These are phyloP conservation scores for Ustilago crameri DNA, from an alignment of 1,284 basidiomycete genomes.

Conservation along the genomic window DNA sequence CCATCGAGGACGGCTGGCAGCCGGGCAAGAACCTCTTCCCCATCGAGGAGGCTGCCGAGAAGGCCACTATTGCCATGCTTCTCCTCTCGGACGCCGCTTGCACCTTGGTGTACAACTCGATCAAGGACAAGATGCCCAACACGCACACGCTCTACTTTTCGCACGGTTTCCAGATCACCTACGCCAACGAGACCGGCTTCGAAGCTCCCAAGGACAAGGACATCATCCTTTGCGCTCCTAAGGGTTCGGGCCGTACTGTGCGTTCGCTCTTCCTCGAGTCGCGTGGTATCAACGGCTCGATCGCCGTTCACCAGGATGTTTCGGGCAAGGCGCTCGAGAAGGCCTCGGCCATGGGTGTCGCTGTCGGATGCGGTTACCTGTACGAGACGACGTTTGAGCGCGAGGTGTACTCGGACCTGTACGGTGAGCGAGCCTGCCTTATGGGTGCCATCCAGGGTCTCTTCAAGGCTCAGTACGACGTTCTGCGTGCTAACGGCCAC, in stretches of 20 bases:
- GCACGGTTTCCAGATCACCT: constrained; percentile 99
- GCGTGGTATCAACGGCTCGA: constrained; percentile 91
- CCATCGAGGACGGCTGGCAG: constrained; percentile 96
- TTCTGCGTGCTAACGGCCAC: constrained; percentile 98
- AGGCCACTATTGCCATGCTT: constrained; percentile 99
- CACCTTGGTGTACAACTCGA: constrained; percentile 88
- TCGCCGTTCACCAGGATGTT: constrained; percentile 89
- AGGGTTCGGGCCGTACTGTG: constrained; percentile 98
- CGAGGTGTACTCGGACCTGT: constrained; percentile 99
- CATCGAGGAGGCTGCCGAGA: constrained; percentile 95
- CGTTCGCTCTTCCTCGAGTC: constrained; percentile 99
- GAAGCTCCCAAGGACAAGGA: constrained; percentile 92
- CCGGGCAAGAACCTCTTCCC: constrained; percentile 98
- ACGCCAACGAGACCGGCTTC: constrained; percentile 96
- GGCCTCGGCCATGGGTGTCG: constrained; percentile 93
- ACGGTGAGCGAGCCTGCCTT: constrained; percentile 99
- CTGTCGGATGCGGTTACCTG: constrained; percentile 93
- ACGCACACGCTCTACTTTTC: constrained; percentile 99
- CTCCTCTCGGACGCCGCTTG: constrained; percentile 98
- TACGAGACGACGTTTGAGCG: constrained; percentile 99
- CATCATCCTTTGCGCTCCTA: constrained; percentile 98
- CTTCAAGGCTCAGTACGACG: constrained; percentile 99
- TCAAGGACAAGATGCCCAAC: constrained; percentile 91
- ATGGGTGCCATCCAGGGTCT: constrained; percentile 99
- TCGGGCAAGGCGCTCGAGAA: constrained; percentile 98